Conservation (phyloP, 2,329 filamentous ascomycete genomes). For the Trichoderma guizhouense region DNA sequence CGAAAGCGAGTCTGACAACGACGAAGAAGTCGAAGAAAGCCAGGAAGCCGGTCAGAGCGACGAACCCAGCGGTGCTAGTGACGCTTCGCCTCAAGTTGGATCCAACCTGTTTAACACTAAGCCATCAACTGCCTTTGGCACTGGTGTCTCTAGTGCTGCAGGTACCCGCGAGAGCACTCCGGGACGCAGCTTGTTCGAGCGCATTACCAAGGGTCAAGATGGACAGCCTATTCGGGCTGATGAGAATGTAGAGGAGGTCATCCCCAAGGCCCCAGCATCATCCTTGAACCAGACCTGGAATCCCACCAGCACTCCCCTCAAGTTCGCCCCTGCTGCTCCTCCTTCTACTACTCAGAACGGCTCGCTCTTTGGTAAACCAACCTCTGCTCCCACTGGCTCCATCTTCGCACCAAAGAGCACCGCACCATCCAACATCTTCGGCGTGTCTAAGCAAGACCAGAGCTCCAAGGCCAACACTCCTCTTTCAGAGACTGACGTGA, state of each 20-base stretch:
- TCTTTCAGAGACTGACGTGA: slow-evolving; percentile 31
- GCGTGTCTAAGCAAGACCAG: slow-evolving; percentile 31
- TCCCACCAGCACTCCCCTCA: slow-evolving; percentile 51
- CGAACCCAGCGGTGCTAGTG: slow-evolving; percentile 40
- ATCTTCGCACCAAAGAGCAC: slow-evolving; percentile 38
- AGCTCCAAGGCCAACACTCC: slow-evolving; percentile 25
- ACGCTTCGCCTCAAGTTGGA: slow-evolving; percentile 36
- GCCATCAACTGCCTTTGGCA: slow-evolving; percentile 27
- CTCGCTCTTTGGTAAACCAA: slow-evolving; percentile 33
- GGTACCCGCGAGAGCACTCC: slow-evolving; percentile 45
- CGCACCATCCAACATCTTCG: slow-evolving; percentile 35
- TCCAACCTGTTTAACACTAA: slow-evolving; percentile 30
- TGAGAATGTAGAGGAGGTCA: slow-evolving; percentile 24
- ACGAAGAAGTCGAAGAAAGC: slow-evolving; percentile 34
- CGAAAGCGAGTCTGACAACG: slow-evolving; percentile 33
- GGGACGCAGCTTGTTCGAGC: slow-evolving; percentile 53
- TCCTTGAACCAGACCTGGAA: slow-evolving; percentile 41
- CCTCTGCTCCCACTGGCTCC: slow-evolving; percentile 30
- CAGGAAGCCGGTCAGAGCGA: slow-evolving; percentile 44
- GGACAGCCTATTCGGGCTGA: slow-evolving; percentile 47
- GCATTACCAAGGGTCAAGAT: slow-evolving; percentile 48
- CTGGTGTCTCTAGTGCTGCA: slow-evolving; percentile 35
- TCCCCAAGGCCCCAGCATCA: slow-evolving; percentile 27
- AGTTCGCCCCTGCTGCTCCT: slow-evolving; percentile 43
- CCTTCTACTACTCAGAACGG: slow-evolving; percentile 24